Base-by-base conservation (phyloP, 805 yeast genomes). In the Metschnikowia similis region DNA sequence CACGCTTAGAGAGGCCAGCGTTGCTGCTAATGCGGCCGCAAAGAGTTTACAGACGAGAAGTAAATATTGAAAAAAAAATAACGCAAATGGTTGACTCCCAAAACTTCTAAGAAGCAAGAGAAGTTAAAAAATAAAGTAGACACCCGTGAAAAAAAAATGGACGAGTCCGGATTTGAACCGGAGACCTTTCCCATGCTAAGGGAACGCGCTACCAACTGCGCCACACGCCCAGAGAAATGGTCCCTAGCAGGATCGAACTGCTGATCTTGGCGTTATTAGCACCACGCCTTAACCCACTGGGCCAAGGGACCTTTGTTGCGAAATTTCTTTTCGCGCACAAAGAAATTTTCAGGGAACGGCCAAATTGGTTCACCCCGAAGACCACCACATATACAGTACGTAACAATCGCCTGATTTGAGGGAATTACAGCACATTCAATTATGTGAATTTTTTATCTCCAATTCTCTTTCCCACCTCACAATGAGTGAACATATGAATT, bases 241-340 rank as follows among this genome's bases (percentile, higher is more conserved):
- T 83, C 87, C 86, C 86, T 83, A 81, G 86, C 88, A 80, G 88
- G 88, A 82, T 83, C 88, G 88, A 83, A 83, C 88, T 80, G 88
- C 86, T 81, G 88, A 83, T 82, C 88, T 74, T 62, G 77, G 77
- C 76, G 77, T 72, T 72, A 72, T 73, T 73, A 73, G 77, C 77
- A 72, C 77, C 76, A 63, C 76, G 76, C 77, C 77, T 69, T 72
- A 71, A 73, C 77, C 51, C 45, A 48, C 51, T 48, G 51, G 51
- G 51, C 51, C 51, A 48, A 48, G 51, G 42, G 51, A 48, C 51
- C 51, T 17, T 38, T 16, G 13, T 14, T n/a, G n/a, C 4, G 27
- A 14, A 35, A 14, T 2, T 10, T 35, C 1, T 5, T 4, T 10
- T 35, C 31, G n/a, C n/a, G 16, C 6, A 32, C 2, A n/a, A 10